Evolutionary conservation across 192 early-diverging fungal genomes (phyloP), one percentile per base, ranked within the genome.

Genomic region (Gigaspora rosea): DNA sequence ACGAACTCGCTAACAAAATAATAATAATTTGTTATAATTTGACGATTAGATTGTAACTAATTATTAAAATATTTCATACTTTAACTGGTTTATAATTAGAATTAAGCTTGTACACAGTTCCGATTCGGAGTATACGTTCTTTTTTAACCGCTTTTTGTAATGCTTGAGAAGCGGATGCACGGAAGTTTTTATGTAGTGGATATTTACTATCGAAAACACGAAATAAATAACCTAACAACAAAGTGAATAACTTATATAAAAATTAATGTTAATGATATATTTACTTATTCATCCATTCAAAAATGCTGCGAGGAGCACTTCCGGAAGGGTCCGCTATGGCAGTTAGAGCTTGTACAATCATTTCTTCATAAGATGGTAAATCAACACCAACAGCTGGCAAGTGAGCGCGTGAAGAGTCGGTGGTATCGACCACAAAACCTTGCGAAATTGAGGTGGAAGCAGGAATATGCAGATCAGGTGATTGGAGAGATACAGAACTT

Each of bases 121-220:
- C 83, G 11, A 84, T 80, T 57, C 82, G 82, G n/a, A 82, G 62
- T 13, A 86, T 77, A 22, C 85, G 76, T 12, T 82, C 85, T 56
- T 86, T 86, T 61, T 84, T 84, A 16, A 84, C 85, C 36, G 83
- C 83, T 76, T 86, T 86, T 48, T 82, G 81, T 5, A 86, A 79
- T 15, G 85, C 81, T 65, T 86, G 85, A 18, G 83, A 84, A 63
- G 83, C 84, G 4, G 83, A 84, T 12, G 81, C 76, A 4, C 81
- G 78, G 50, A 86, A 86, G 0, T 81, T 82, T 18, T 84, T 82
- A 12, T 83, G 81, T 11, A 86, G 76, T 41, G 83, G 83, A 68
- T 80, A 86, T 48, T 80, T 80, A 3, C 85, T 86, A 68, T 57
- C 22, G 12, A 56, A 63, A 36, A 61, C 22, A 48, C 9, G 22